Conservation (phyloP, 176 grass and related monocot genomes). For the Cenchrus fungigraminus region DNA sequence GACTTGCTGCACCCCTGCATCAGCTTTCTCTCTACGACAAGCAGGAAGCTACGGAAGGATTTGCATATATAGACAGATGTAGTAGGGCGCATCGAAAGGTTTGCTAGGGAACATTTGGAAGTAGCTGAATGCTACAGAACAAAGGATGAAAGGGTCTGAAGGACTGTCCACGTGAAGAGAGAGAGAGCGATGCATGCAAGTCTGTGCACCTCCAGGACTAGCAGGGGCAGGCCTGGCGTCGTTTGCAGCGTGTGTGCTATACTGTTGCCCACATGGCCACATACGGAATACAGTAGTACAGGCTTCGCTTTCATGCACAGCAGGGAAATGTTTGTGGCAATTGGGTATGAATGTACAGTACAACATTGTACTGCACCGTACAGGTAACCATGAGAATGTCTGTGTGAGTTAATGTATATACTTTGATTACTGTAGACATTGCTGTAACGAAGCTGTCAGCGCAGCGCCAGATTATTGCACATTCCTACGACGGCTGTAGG, state of each 20-base stretch:
- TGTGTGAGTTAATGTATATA: too few relatives aligned
- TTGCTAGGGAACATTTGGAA: conserved; percentile 47
- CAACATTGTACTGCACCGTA: neutral
- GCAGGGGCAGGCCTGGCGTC: neutral
- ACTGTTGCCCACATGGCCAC: neutral
- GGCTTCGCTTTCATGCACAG: neutral
- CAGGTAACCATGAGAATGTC: neutral
- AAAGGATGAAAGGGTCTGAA: conserved; percentile 36
- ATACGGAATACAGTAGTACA: too few relatives aligned
- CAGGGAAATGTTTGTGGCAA: neutral
- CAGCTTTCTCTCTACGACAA: neutral
- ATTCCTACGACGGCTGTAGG: too few relatives aligned
- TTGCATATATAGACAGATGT: conserved; percentile 27
- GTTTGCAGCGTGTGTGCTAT: neutral
- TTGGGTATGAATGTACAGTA: conserved; percentile 5
- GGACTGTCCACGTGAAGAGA: conserved; percentile 46
- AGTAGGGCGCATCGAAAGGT: conserved; percentile 26
- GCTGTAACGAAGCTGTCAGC: too few relatives aligned
- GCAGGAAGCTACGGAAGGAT: neutral
- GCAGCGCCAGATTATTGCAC: too few relatives aligned
- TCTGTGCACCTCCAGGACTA: conserved; percentile 38
- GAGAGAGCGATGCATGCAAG: conserved; percentile 34
- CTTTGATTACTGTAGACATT: too few relatives aligned
- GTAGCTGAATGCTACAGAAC: conserved; percentile 55
- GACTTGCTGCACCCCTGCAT: conserved; percentile 30